Evolutionary conservation across 2,329 filamentous ascomycete species (phyloP).

Genomic region (Phyllosticta citribraziliensis): DNA sequence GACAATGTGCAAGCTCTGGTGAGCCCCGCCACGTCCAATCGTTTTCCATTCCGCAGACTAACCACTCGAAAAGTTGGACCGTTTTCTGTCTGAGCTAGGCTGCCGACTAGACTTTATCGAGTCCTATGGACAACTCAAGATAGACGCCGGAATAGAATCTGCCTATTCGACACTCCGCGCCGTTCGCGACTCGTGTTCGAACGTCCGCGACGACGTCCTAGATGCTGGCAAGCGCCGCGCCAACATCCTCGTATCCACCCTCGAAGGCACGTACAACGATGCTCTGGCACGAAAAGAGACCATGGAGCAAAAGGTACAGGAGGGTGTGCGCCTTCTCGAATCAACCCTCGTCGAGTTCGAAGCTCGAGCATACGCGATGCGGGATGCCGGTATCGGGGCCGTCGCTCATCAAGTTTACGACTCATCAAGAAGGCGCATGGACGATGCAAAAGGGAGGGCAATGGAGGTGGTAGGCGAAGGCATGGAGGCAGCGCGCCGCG

Average conservation of each 20-base stretch:
- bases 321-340: conserved; percentile 80
- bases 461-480: conserved; percentile 70
- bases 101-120: conserved; percentile 81
- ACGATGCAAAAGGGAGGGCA: conserved; percentile 66
- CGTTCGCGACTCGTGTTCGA: conserved; percentile 78
- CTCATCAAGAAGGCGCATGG: conserved; percentile 69
- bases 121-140: conserved; percentile 69
- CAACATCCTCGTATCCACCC: conserved; percentile 82
- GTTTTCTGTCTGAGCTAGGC: conserved; percentile 79
- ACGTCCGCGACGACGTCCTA: conserved; percentile 82
- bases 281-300: conserved; percentile 76
- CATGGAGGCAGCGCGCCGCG: conserved; percentile 70
- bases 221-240: conserved; percentile 76
- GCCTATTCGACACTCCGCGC: conserved; percentile 80
- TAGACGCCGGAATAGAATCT: conserved; percentile 74
- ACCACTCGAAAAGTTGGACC: conserved; percentile 52
- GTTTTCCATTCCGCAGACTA: conserved; percentile 13
- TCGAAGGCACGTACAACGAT: conserved; percentile 81
- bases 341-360: conserved; percentile 80
- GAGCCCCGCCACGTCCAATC: conserved; percentile 11
- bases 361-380: conserved; percentile 65
- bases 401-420: conserved; percentile 65
- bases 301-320: conserved; percentile 81
- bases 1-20: conserved; percentile 39
- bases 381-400: conserved; percentile 64